Base-by-base conservation (phyloP, 2,329 filamentous ascomycete genomes). In the Colletotrichum tabaci region DNA sequence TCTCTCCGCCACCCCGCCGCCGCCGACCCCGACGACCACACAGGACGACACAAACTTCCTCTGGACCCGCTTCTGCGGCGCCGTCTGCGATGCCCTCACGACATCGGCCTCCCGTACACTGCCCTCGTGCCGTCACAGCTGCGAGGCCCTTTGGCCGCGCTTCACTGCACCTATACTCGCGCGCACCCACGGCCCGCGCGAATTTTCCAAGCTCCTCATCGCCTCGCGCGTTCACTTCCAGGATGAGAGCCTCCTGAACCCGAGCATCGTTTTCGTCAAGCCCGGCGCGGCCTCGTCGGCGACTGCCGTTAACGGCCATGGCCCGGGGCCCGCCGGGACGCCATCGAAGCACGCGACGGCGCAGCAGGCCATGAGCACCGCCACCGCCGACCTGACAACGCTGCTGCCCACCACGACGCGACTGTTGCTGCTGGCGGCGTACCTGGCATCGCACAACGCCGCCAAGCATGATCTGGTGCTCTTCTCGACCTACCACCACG, bases 21-120 rank as follows among this genome's bases (percentile, higher is more conserved):
- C 77, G 1, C 71, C 83, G 13, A 86, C 84, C 75, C 83, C 79
- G 77, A 90, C 85, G 82, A 91, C 84, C 26, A 85, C 83, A 2
- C 75, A 79, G 58, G 82, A 84, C 58, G 88, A 90, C 71, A 92
- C 92, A 12, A 79, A 83, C 30, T 92, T 93, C 81, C 88, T 96
- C 18, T 96, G 93, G 93, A 85, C 90, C 16, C 91, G 94, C 55
- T 98, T 97, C 84, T 90, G 92, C 73, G 90, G 90, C 60, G 94
- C 94, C 5, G 91, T 98, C 16, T 96, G 97, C 87, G 96, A 99
- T 79, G 91, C 95, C 1, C 86, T 98, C 15, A 90, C 92, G 60
- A 94, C 92, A 74, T 91, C 94, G 57, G 94, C 94, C 3, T 93
- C 93, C 0, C 91, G 95, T 61, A 95, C 96, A 47, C 86, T 98